Evolutionary conservation across 2,329 filamentous ascomycete genomes (phyloP).

Genomic region (Orbilia quercus): DNA sequence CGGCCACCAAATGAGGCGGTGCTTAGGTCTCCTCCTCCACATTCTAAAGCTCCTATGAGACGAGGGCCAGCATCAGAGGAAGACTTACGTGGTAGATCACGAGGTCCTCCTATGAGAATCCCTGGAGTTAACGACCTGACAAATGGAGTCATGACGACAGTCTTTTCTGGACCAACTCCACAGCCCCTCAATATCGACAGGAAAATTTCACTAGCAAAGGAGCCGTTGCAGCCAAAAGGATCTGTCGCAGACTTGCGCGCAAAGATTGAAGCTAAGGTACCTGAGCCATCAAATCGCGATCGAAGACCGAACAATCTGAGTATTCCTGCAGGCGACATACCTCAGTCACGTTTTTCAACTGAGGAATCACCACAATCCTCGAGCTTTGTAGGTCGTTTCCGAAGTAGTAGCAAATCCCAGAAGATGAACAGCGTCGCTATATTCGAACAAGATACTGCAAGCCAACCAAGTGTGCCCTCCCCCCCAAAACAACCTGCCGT

Average conservation of each 20-base stretch:
- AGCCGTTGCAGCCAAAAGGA: conserved; percentile 22
- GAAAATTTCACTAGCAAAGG: conserved; percentile 19
- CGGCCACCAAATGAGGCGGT: conserved; percentile 36
- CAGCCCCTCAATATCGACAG: conserved; percentile 29
- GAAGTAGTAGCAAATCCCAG: conserved; percentile 50
- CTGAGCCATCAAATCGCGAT: conserved; percentile 10
- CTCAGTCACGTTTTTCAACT: conserved; percentile 41
- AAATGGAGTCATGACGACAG: conserved; percentile 45
- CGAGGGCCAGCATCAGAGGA: conserved; percentile 45
- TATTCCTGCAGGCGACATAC: conserved; percentile 25
- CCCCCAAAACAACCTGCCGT: conserved; percentile 27
- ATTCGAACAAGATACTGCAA: conserved; percentile 44
- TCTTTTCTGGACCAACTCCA: conserved; percentile 24
- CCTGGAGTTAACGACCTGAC: conserved; percentile 28
- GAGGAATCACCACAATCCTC: conserved; percentile 46
- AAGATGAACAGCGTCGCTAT: conserved; percentile 41
- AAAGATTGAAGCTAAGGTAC: conserved; percentile 15
- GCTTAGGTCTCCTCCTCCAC: conserved; percentile 38
- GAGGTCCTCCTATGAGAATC: conserved; percentile 40
- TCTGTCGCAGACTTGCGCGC: conserved; percentile 9
- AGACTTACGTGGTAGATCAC: conserved; percentile 37
- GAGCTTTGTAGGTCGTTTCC: conserved; percentile 43
- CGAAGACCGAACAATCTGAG: conserved; percentile 37
- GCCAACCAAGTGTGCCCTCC: conserved; percentile 28
- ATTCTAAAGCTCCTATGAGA: conserved; percentile 26